Percentiles rank a stretch among this genome's conserved stretches.
These are phyloP conservation scores for Claviceps monticola DNA, from an alignment of 2,329 filamentous ascomycete genomes.

Conservation along the genomic window DNA sequence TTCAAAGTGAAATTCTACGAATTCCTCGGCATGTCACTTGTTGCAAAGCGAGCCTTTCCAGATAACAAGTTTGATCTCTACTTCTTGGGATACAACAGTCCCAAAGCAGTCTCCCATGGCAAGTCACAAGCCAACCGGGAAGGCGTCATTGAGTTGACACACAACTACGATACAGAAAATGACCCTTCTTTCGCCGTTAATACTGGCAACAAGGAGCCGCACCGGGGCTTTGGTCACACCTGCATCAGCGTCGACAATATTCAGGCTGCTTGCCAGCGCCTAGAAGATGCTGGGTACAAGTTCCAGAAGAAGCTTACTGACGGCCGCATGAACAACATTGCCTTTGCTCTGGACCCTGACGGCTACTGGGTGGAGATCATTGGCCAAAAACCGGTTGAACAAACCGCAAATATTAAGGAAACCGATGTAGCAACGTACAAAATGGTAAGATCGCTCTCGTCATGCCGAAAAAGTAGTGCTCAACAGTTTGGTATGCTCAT, in stretches of 20 bases:
- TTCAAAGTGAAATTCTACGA: slow-evolving; percentile 76
- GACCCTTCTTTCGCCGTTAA: slow-evolving; percentile 68
- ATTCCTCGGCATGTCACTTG: slow-evolving; percentile 72
- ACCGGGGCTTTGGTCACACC: slow-evolving; percentile 73
- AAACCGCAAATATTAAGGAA: slow-evolving; percentile 55
- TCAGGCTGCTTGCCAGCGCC: slow-evolving; percentile 74
- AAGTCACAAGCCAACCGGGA: slow-evolving; percentile 67
- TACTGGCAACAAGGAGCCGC: slow-evolving; percentile 84
- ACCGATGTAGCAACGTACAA: slow-evolving; percentile 68
- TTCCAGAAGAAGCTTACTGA: slow-evolving; percentile 94
- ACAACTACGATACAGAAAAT: slow-evolving; percentile 78
- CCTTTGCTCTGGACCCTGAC: slow-evolving; percentile 81
- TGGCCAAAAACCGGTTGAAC: slow-evolving; percentile 54
- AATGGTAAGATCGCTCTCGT: slow-evolving; percentile 30
- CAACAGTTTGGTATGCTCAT: not conserved
- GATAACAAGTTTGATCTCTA: slow-evolving; percentile 91
- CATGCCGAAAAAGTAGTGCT: too few relatives aligned
- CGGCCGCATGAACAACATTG: slow-evolving; percentile 75
- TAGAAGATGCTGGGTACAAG: slow-evolving; percentile 79
- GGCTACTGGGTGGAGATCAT: slow-evolving; percentile 80
- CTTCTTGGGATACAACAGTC: slow-evolving; percentile 79
- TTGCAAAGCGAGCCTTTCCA: slow-evolving; percentile 69
- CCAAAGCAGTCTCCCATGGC: slow-evolving; percentile 58
- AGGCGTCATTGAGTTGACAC: slow-evolving; percentile 75
- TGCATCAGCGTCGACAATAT: slow-evolving; percentile 75